A percentile compares a stretch with the other conserved stretches of the same genome.
These are phyloP conservation scores for Viola odorata DNA, from an alignment of 345 rosid species.

Conservation along the genomic window DNA sequence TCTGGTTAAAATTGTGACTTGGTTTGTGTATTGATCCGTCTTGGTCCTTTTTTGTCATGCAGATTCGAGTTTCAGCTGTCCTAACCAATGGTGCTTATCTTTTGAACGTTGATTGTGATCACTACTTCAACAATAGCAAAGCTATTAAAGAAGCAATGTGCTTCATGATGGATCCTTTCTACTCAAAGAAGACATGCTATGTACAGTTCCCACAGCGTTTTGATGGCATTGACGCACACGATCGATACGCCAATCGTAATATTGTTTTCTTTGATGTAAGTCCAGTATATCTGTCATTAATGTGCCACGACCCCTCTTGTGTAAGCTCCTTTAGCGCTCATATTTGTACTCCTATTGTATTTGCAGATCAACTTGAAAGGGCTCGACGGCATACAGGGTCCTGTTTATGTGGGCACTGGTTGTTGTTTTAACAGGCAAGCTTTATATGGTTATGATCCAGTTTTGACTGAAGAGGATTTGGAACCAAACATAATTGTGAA, in stretches of 20 bases:
- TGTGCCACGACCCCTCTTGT: conserved; percentile 1
- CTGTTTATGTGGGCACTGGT: conserved; percentile 99
- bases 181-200: conserved; percentile 92
- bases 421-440: conserved; percentile 99
- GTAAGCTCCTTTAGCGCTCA: conserved; percentile 5
- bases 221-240: conserved; percentile 98
- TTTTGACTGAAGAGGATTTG: conserved; percentile 89
- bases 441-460: conserved; percentile 95
- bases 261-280: conserved; percentile 97
- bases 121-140: conserved; percentile 98
- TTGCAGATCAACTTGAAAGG: conserved; percentile 97
- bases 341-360: conserved; percentile 5
- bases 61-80: conserved; percentile 99
- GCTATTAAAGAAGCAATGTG: conserved; percentile 99
- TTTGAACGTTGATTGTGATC: conserved; percentile 99
- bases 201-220: conserved; percentile 99
- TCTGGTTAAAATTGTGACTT: not conserved
- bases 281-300: conserved; percentile 13
- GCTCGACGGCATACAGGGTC: conserved; percentile 95
- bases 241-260: conserved; percentile 99
- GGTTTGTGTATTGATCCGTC: conserved; percentile 12
- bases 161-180: conserved; percentile 93
- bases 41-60: conserved; percentile 21
- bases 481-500: conserved; percentile 90
- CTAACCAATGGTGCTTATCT: conserved; percentile 97